A percentile compares a stretch with the other conserved stretches of the same genome.
Conservation (phyloP, 78 protist genomes). For the Dictyostelium firmibasis region DNA sequence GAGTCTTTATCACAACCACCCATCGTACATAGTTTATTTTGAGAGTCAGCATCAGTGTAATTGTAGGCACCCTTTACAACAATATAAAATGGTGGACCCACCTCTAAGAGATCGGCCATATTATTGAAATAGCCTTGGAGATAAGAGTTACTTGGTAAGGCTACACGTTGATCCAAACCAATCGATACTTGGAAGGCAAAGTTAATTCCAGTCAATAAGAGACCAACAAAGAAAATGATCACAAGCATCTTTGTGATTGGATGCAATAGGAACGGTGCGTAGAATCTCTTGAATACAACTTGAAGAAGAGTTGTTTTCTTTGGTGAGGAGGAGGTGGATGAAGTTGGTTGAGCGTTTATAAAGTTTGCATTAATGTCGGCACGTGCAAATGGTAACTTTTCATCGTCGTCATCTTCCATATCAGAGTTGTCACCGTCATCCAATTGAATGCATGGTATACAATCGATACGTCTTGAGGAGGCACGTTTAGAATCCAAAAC, state of each 20-base stretch:
- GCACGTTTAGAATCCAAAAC: constrained; percentile 73
- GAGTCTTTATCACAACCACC: constrained; percentile 39
- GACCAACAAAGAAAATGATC: constrained; percentile 19
- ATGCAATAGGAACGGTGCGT: constrained; percentile 56
- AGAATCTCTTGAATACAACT: constrained; percentile 23
- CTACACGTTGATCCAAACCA: constrained; percentile 86
- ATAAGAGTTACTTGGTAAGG: constrained; percentile 85
- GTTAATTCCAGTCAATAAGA: constrained; percentile 13
- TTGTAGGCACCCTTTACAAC: constrained; percentile 74
- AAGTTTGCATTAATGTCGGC: neutral
- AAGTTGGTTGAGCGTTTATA: neutral
- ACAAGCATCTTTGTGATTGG: constrained; percentile 39
- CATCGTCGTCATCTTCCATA: constrained; percentile 37
- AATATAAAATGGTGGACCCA: constrained; percentile 86
- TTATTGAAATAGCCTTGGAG: constrained; percentile 73
- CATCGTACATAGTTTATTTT: constrained; percentile 15
- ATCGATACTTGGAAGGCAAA: constrained; percentile 27
- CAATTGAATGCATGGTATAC: constrained; percentile 69
- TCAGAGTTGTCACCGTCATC: constrained; percentile 47
- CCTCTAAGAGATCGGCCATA: constrained; percentile 34
- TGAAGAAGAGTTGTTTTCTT: constrained; percentile 30
- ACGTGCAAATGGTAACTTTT: constrained; percentile 4
- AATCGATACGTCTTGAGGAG: constrained; percentile 75
- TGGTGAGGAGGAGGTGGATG: neutral
- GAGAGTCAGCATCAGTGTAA: neutral